Evolutionary conservation across 2,329 filamentous ascomycete species (phyloP), one percentile per base, ranked within the genome.

Genomic region (Phaeomoniella chlamydospora): DNA sequence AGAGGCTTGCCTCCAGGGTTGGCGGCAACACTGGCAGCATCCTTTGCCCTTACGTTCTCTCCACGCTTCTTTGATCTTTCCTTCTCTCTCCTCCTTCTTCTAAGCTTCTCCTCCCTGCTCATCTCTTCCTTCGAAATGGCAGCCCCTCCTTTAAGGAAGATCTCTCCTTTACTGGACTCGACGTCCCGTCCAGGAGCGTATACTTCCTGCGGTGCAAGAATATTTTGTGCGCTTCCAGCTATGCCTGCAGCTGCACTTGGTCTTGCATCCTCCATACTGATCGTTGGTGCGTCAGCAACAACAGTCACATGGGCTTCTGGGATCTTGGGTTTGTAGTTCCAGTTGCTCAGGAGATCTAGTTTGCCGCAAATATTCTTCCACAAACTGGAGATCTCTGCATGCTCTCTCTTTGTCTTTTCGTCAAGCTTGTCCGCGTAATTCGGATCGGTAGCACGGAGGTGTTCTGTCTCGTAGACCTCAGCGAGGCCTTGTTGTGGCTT

Each of bases 221-320:
- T 80, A 50, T 78, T 82, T 16, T 59, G 55, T 17, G 15, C 14
- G 15, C 30, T 26, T 18, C 55, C 57, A 16, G 52, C 52, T 44
- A 74, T 65, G 32, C 69, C 72, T 37, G 74, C 74, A 11, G 68
- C 67, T 39, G 86, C 74, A 12, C 80, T 79, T 5, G 90, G 88
- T 49, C 93, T 80, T 2, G 86, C 88, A 52, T 98, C 90, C 63
- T 98, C 90, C 81, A 96, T 93, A 45, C 74, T 71, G 44, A 96
- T 78, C 3, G 83, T 85, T n/a, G 87, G 84, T 3, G 90, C 83
- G 58, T 96, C 88, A 16, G 84, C 72, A 19, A 94, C 80, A 37
- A 94, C 81, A 31, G 83, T 87, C 43, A 98, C 73, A 32, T 74
- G 74, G n/a, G 84, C 75, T 35, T 80, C 80, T 2, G 79, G 71